Evolutionary conservation across 768 basidiomycete genomes (phyloP), one percentile per base, ranked within the genome.

Genomic region (Epithele typhae): DNA sequence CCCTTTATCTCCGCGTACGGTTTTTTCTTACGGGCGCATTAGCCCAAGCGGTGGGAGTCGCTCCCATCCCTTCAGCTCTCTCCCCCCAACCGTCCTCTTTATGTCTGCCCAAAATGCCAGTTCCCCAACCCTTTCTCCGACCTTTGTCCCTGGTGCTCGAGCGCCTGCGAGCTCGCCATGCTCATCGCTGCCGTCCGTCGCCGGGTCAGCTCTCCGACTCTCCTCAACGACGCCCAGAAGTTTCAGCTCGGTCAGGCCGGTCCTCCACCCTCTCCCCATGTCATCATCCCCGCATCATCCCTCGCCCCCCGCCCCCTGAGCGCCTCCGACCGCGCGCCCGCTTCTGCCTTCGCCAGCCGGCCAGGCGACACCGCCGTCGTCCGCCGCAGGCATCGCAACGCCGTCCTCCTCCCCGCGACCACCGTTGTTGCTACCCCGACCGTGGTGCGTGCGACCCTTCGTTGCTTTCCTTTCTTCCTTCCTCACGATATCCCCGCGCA

Each of bases 181-280:
- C 48, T 24, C 25, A 48, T 34, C 40, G 42, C 38, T n/a, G 40
- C 32, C 25, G 48, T 47, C 15, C 59, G 57, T 11, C 53, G 54
- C 25, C 46, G 54, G 15, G 34, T 57, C 39, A 60, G 59, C 40
- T 58, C 57, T 15, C 61, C 61, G 2, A 41, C 49, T 19, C 43
- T 59, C 27, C 52, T 63, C 35, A 60, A 39, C 53, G 59, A 63
- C 25, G 48, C 49, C n/a, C 61, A 63, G 52, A 60, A 60, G 46
- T 50, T 48, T 34, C 61, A 63, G 45, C 46, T 63, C 43, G 52
- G 23, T 33, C 34, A 40, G 17, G 40, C 56, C 3, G 54, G 59
- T 45, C 35, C 48, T 19, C 9, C 35, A 9, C 27, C 14, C 8
- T 30, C 27, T 30, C 27, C 7, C 14, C 27, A 14, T 30, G 27